phyloP scores from a whole-genome alignment of 305 asterid genomes.

The Solanum aculeatissimum region DNA sequence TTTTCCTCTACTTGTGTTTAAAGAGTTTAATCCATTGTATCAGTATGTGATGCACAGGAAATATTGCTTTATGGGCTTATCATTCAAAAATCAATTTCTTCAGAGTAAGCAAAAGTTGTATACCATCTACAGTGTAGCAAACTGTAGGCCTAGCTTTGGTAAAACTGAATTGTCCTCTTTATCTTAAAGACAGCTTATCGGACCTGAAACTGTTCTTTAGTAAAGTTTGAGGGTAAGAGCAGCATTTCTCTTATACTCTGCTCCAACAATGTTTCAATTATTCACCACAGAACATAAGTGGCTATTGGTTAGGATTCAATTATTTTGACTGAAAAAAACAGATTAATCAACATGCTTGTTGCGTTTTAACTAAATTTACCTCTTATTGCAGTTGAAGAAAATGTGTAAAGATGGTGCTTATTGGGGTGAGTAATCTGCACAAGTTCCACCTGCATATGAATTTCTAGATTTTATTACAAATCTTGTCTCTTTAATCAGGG shows the following conservation, averaged over 20 bases:
- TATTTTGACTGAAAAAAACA: not conserved
- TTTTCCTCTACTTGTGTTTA: not conserved
- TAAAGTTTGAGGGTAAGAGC: not conserved
- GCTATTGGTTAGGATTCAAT: not conserved
- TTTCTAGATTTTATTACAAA: not conserved
- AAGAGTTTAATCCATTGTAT: not conserved
- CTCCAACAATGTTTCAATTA: not conserved
- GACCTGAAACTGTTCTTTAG: not conserved
- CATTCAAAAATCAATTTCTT: not conserved
- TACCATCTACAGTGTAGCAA: not conserved
- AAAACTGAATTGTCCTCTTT: not conserved
- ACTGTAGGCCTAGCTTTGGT: not conserved
- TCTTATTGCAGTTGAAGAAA: slow-evolving; percentile 50
- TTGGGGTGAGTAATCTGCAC: slow-evolving; percentile 51
- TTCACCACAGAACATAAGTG: not conserved
- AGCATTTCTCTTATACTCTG: not conserved
- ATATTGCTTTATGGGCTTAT: not conserved
- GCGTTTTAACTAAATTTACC: not conserved
- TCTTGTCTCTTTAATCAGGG: slow-evolving; percentile 26
- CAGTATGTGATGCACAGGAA: not conserved
- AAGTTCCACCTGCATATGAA: not conserved
- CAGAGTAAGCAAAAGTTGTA: not conserved
- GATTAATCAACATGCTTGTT: not conserved
- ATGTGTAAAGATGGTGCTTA: slow-evolving; percentile 82
- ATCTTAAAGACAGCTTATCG: not conserved